Evolutionary conservation across 805 yeast species (phyloP).

Genomic region (Ogataea parapolymorpha): DNA sequence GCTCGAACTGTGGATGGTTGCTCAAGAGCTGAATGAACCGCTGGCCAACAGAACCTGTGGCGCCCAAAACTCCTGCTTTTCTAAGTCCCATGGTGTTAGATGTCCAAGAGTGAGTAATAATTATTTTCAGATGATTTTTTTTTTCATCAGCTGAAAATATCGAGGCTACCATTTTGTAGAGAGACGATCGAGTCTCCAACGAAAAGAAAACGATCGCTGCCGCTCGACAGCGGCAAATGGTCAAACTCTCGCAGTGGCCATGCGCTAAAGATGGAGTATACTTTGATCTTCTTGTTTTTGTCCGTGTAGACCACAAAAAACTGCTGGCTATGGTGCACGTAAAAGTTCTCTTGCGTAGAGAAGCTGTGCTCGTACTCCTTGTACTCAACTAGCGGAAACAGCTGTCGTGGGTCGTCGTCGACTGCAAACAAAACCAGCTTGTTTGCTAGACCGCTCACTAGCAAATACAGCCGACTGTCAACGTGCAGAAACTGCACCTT

Average conservation of each 20-base stretch:
- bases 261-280: conserved; percentile 15
- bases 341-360: conserved; percentile 11
- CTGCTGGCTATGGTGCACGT: conserved; percentile 7
- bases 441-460: conserved; percentile 17
- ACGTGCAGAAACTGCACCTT: conserved; percentile 7
- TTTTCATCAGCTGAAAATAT: not conserved
- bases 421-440: conserved; percentile 9
- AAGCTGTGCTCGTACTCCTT: conserved; percentile 10
- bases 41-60: conserved; percentile 98
- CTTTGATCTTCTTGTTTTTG: conserved; percentile 3
- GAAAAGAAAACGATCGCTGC: conserved; percentile 13
- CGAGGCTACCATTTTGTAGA: conserved; percentile 7
- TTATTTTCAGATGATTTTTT: not conserved
- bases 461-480: conserved; percentile 2
- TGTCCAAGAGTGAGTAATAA: not conserved
- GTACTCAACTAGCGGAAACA: conserved; percentile 9
- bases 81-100: conserved; percentile 24
- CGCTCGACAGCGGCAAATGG: not conserved
- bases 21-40: conserved; percentile 83
- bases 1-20: conserved; percentile 85
- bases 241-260: conserved; percentile 9
- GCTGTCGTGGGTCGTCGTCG: not conserved
- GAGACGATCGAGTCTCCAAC: conserved; percentile 6
- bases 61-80: conserved; percentile 90
- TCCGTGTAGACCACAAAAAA: conserved; percentile 16